Conservation (phyloP, 2,329 filamentous ascomycete genomes). For the Magnaporthiopsis poae region DNA sequence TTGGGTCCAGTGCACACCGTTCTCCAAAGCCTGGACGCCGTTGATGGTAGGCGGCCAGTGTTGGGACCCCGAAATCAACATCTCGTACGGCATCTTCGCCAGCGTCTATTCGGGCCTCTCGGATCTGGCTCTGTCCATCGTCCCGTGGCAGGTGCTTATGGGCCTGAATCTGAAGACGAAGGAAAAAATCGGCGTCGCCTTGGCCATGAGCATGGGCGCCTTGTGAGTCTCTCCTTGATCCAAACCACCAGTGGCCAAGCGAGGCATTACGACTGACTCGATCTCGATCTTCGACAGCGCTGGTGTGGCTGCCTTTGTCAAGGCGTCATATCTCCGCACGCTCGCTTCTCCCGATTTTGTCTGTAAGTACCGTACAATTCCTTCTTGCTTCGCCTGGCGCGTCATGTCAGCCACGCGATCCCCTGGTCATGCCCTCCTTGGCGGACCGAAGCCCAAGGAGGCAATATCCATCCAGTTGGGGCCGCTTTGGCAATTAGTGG, state of each 20-base stretch:
- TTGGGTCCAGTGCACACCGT: conserved; percentile 18
- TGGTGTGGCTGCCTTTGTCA: not conserved
- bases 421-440: no score
- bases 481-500: not conserved
- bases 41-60: conserved; percentile 15
- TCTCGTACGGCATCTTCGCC: conserved; percentile 5
- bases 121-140: conserved; percentile 18
- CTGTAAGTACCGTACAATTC: conserved; percentile 11
- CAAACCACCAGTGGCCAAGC: no score
- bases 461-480: conserved; percentile 13
- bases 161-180: conserved; percentile 16
- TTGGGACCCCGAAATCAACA: conserved; percentile 13
- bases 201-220: conserved; percentile 24
- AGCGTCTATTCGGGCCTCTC: not conserved
- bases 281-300: not conserved
- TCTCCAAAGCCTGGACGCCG: conserved; percentile 18
- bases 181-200: conserved; percentile 26
- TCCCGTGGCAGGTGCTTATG: conserved; percentile 28
- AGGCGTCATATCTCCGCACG: not conserved
- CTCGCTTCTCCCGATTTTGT: not conserved
- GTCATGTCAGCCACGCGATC: not conserved
- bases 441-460: not conserved
- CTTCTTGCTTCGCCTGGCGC: not conserved
- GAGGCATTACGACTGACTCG: not conserved
- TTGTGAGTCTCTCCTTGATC: conserved; percentile 6